phyloP scores from a whole-genome alignment of 75 land plant species.

The Cryptomeria japonica region DNA sequence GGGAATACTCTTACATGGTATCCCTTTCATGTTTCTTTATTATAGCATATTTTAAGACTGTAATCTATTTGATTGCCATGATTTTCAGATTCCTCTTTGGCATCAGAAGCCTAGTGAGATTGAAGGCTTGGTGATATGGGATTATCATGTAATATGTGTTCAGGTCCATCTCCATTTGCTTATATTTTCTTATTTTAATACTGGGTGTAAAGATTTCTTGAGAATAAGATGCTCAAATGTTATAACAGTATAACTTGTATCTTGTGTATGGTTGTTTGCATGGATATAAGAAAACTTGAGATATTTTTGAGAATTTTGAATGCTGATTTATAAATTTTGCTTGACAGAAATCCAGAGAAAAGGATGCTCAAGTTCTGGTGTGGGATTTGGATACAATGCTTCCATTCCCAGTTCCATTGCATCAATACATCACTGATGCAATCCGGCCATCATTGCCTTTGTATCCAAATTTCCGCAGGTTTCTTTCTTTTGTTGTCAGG shows the following conservation, averaged over 20 bases:
- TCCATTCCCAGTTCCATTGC: constrained; percentile 62
- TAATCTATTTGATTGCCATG: not conserved
- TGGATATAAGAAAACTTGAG: not conserved
- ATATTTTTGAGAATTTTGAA: constrained; percentile 2
- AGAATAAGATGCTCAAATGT: not conserved
- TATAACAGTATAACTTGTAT: not conserved
- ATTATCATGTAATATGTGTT: constrained; percentile 95
- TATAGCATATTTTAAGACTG: not conserved
- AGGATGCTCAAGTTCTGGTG: constrained; percentile 33
- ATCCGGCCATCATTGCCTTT: constrained; percentile 57
- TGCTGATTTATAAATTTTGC: not conserved
- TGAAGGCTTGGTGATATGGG: constrained; percentile 90
- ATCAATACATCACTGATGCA: constrained; percentile 54
- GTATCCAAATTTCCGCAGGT: constrained; percentile 48
- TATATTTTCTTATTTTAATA: not conserved
- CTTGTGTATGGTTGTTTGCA: not conserved
- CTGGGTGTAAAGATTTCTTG: not conserved
- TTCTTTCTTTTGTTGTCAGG: not conserved
- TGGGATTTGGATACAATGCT: constrained; percentile 97
- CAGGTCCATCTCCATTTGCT: constrained; percentile 52
- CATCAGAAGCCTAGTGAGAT: constrained; percentile 74
- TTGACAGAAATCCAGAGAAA: constrained; percentile 14
- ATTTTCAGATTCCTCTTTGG: constrained; percentile 85
- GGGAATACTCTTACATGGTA: not conserved
- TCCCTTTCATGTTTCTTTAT: not conserved